Percentiles rank a stretch among this genome's conserved stretches.
Evolutionary conservation across 805 yeast genomes (phyloP).

Genomic region (Brettanomyces sp.): DNA sequence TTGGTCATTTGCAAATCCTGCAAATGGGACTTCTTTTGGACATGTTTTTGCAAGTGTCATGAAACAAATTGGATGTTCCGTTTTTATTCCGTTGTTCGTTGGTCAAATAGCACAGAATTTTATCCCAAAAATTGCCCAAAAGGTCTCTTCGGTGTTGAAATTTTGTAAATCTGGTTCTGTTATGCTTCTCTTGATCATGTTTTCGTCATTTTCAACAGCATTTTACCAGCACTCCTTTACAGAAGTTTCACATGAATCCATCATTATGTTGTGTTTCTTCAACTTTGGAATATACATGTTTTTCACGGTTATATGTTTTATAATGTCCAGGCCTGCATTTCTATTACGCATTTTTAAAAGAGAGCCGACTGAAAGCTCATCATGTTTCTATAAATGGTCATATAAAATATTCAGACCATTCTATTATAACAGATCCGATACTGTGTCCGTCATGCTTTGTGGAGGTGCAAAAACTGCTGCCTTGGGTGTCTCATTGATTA

Average conservation of each 20-base stretch:
- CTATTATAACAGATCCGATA: constrained; percentile 60
- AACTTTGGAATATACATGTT: constrained; percentile 72
- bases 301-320: constrained; percentile 57
- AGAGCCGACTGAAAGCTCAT: constrained; percentile 37
- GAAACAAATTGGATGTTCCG: constrained; percentile 76
- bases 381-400: constrained; percentile 34
- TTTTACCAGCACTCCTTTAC: constrained; percentile 76
- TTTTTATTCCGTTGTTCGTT: constrained; percentile 79
- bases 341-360: constrained; percentile 33
- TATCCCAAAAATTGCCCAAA: constrained; percentile 54
- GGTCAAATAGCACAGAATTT: constrained; percentile 76
- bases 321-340: constrained; percentile 49
- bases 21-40: constrained; percentile 42
- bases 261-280: constrained; percentile 73
- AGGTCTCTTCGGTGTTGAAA: constrained; percentile 47
- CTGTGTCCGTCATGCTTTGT: constrained; percentile 74
- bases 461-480: constrained; percentile 95
- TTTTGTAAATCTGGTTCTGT: constrained; percentile 69
- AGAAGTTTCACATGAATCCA: constrained; percentile 37
- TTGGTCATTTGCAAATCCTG: constrained; percentile 80
- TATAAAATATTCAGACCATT: constrained; percentile 50
- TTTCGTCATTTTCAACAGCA: constrained; percentile 70
- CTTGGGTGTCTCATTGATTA: constrained; percentile 73
- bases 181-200: constrained; percentile 59
- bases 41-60: constrained; percentile 64